A percentile compares a stretch with the other conserved stretches of the same genome.
phyloP scores from a whole-genome alignment of 2,329 filamentous ascomycete genomes.

The Diaporthe amygdali region DNA sequence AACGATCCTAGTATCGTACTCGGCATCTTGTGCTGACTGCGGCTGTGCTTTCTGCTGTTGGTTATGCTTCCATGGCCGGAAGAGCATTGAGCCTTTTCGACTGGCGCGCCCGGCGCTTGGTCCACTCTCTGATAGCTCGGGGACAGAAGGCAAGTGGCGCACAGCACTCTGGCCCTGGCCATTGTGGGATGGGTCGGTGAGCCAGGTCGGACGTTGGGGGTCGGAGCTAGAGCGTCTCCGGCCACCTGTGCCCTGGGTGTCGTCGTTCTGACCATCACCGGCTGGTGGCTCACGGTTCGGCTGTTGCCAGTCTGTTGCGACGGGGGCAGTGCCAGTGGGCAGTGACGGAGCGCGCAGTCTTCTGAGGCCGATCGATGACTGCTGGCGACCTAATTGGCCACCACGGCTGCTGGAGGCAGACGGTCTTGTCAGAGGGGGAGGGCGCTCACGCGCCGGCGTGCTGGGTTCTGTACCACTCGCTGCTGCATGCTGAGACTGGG shows the following conservation, averaged over 20 bases:
- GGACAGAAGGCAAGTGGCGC: constrained; percentile 18
- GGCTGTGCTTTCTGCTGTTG: background rate
- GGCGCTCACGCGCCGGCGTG: constrained; percentile 17
- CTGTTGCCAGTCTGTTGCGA: background rate
- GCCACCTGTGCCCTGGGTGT: background rate
- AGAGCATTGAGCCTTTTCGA: constrained; percentile 8
- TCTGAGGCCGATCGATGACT: constrained; percentile 25
- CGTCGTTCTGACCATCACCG: background rate
- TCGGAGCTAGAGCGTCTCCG: constrained; percentile 33
- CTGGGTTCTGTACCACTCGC: background rate
- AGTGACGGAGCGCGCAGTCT: constrained; percentile 11
- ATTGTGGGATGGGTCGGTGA: constrained; percentile 3
- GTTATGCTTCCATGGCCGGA: background rate
- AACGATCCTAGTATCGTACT: constrained; percentile 36
- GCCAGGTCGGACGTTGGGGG: constrained; percentile 29
- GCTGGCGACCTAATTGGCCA: constrained; percentile 8
- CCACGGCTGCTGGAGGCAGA: background rate
- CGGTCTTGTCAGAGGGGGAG: constrained; percentile 1
- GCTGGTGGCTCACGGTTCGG: background rate
- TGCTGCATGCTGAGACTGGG: background rate
- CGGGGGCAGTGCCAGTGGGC: background rate
- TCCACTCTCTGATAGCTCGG: constrained; percentile 1
- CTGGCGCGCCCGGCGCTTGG: background rate
- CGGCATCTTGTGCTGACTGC: constrained; percentile 6
- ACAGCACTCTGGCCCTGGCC: background rate